Base-by-base conservation (phyloP, 164 flowering plant species). In the Amborella trichopoda region DNA sequence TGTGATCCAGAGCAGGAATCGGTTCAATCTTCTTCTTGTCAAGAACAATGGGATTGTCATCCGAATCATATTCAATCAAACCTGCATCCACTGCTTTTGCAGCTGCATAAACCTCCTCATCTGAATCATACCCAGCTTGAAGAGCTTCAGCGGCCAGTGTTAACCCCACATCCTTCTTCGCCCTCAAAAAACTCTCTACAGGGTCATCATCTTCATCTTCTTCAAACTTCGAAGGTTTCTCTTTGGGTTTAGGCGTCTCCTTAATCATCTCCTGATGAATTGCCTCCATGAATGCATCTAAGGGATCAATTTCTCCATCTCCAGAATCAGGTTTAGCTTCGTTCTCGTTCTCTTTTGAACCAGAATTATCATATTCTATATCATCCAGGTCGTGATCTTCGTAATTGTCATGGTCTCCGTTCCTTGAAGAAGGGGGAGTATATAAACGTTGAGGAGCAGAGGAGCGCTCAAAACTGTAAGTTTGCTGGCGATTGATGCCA, bases 11-110 rank as follows among this genome's bases (percentile, higher is more conserved):
- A 19, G 95, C 69, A 0, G 85, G 69, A 63, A 91, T 78, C 1
- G 99, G 99, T 67, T 87, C 99, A 39, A 91, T 87, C 64, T 70
- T 87, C 79, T 57, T 87, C 76, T 62, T 91, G 48, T 91, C 99
- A 21, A 74, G 1, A 16, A 91, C 69, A 21, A 91, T 26, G 0
- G 87, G 86, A 69, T 87, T 91, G 66, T 91, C 99, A 60, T 91
- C 99, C 0, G 83, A 75, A 68, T 91, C 96, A 59, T 91, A 91
- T 68, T 91, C 96, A 49, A 91, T 5, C 83, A 73, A 13, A 13
- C 99, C 99, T 0, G 95, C 95, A 59, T 91, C 99, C 41, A 91
- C 95, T 0, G 99, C 99, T 70, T 91, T 87, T 0, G 99, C 99
- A 0, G 95, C 96, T 0, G 96, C 96, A 45, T 91, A 91, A 40